Conservation (phyloP, 345 rosid genomes). For the Eutrema yunnanense region DNA sequence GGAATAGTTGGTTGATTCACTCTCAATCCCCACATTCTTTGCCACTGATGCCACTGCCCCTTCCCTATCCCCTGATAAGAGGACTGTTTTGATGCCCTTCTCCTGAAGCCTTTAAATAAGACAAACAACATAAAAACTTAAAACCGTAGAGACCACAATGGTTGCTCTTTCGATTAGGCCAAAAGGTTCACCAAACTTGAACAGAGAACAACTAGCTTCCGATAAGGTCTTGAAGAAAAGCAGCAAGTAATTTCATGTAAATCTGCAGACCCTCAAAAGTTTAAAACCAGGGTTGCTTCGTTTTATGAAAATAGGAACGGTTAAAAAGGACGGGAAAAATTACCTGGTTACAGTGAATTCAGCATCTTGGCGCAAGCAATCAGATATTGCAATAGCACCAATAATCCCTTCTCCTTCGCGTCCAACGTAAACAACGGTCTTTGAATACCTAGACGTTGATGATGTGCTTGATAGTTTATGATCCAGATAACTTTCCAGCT, state of each 20-base stretch:
- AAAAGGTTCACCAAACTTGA: not conserved
- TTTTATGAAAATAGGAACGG: not conserved
- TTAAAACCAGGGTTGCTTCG: not conserved
- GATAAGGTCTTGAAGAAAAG: not conserved
- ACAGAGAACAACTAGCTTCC: not conserved
- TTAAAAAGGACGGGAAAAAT: not conserved
- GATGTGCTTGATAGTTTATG: slow-evolving; percentile 35
- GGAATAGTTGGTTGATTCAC: slow-evolving; percentile 59
- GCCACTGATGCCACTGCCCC: slow-evolving; percentile 90
- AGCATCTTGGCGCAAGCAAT: slow-evolving; percentile 76
- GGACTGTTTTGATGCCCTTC: slow-evolving; percentile 76
- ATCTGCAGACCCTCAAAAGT: not conserved
- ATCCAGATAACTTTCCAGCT: slow-evolving; percentile 45
- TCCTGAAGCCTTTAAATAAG: slow-evolving; percentile 53
- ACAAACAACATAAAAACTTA: slow-evolving; percentile 14
- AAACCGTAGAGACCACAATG: not conserved
- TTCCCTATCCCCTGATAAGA: slow-evolving; percentile 96
- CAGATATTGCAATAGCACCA: slow-evolving; percentile 85
- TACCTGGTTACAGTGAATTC: slow-evolving; percentile 73
- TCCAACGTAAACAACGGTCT: slow-evolving; percentile 80
- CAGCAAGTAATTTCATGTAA: not conserved
- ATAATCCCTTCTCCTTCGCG: slow-evolving; percentile 82
- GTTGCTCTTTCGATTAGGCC: not conserved
- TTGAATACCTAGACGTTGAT: slow-evolving; percentile 60
- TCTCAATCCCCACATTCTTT: slow-evolving; percentile 58